phyloP scores from a whole-genome alignment of 208 protist species.

The Trypanosoma cruzi region DNA sequence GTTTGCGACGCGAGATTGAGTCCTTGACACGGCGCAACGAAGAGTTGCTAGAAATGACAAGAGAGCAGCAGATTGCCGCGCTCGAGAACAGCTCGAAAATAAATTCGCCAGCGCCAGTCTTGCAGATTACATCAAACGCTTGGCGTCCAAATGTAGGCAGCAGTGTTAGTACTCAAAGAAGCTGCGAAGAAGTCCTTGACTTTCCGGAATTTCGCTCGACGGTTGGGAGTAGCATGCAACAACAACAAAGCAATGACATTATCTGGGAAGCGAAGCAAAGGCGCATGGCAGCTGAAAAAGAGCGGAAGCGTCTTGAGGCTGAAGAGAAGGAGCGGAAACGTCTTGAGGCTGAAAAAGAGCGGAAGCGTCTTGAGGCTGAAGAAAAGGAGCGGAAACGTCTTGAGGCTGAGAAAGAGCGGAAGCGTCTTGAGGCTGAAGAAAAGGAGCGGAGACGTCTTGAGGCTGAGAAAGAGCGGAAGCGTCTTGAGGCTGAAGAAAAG shows the following conservation, averaged over 20 bases:
- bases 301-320: conserved; percentile 14
- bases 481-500: conserved; percentile 10
- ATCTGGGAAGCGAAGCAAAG: conserved; percentile 8
- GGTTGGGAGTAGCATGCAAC: not conserved
- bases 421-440: conserved; percentile 13
- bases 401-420: conserved; percentile 17
- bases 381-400: not conserved
- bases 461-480: conserved; percentile 19
- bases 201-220: not conserved
- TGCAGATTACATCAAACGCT: conserved; percentile 10
- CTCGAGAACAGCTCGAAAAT: conserved; percentile 33
- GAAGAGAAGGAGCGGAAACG: conserved; percentile 16
- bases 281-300: not conserved
- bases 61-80: conserved; percentile 64
- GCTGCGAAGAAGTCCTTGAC: conserved; percentile 10
- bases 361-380: conserved; percentile 14
- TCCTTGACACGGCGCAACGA: conserved; percentile 83
- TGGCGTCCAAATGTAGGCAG: not conserved
- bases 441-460: conserved; percentile 8
- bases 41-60: conserved; percentile 76
- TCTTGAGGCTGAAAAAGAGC: conserved; percentile 19
- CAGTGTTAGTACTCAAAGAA: not conserved
- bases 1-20: conserved; percentile 82
- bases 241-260: not conserved
- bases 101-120: not conserved